A percentile compares a stretch with the other conserved stretches of the same genome.
Evolutionary conservation across 1,284 basidiomycete species (phyloP).

Genomic region (Fomes fomentarius): DNA sequence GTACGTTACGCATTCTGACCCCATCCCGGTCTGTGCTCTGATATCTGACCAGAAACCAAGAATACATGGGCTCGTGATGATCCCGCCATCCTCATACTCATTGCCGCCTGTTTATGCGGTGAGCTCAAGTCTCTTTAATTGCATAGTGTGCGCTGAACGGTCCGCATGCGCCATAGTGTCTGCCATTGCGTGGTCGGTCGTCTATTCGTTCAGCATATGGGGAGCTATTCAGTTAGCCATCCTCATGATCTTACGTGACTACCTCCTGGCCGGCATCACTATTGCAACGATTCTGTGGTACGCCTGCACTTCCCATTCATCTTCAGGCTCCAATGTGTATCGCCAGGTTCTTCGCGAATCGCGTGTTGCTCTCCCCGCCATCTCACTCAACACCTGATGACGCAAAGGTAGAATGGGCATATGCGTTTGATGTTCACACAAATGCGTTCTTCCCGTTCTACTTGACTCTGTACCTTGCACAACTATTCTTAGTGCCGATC

Average conservation of each 20-base stretch:
- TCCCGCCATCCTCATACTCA: conserved; percentile 88
- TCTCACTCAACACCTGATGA: conserved; percentile 75
- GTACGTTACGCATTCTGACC: conserved; percentile 43
- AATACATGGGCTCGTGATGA: conserved; percentile 97
- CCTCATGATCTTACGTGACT: conserved; percentile 88
- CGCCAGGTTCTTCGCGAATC: conserved; percentile 72
- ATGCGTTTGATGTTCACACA: conserved; percentile 93
- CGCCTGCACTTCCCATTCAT: conserved; percentile 22
- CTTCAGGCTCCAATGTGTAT: background rate
- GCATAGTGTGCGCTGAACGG: background rate
- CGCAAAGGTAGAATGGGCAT: conserved; percentile 85
- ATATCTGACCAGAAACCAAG: conserved; percentile 78
- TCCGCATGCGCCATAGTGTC: conserved; percentile 52
- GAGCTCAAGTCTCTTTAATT: conserved; percentile 27
- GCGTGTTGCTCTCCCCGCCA: conserved; percentile 69
- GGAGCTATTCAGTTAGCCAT: conserved; percentile 67
- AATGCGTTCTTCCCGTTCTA: conserved; percentile 95
- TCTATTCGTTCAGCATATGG: conserved; percentile 68
- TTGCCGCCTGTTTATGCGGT: conserved; percentile 79
- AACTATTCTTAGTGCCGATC: conserved; percentile 83
- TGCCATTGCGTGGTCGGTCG: conserved; percentile 83
- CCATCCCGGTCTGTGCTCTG: background rate
- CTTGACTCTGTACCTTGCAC: conserved; percentile 84
- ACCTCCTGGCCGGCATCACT: conserved; percentile 75
- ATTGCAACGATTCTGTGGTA: conserved; percentile 81